Evolutionary conservation across 2,329 filamentous ascomycete genomes (phyloP), one percentile per base, ranked within the genome.

Genomic region (Sclerotinia borealis): DNA sequence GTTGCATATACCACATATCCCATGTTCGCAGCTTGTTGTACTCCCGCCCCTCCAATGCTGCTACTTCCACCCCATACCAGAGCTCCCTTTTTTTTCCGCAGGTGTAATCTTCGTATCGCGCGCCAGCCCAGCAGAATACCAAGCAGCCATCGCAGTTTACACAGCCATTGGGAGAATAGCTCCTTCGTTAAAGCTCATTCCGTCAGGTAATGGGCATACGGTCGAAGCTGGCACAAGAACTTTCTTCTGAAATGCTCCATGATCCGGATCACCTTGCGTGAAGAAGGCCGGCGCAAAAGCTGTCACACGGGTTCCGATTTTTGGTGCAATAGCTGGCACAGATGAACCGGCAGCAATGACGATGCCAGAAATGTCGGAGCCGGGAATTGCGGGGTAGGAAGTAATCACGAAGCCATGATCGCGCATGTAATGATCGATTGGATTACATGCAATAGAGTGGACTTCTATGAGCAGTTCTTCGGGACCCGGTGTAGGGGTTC

Each of bases 391-490:
- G 68, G 64, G 64, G 73, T 71, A 64, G 3, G 48, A 31, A 2
- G 37, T 10, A 48, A 66, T 37, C 15, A 72, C 66, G 51, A 77
- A 72, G 37, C 75, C 77, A 37, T 68, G 61, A 31, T 75, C 73
- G 37, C 75, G 77, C 36, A 56, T 56, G 10, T 69, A 51, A 58
- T 55, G 61, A 61, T 79, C 78, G 62, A 77, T 71, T 1, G 77
- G 77, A 58, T 80, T 79, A 39, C 79, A 69, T 17, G 76, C 77
- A 13, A 78, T 69, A 13, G 77, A 75, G 60, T 76, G 73, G 64
- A 78, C 73, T 2, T 70, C 72, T 65, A 79, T 73, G 36, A 79
- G 76, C 61, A 79, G 68, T 34, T 79, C 76, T 25, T 66, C 61
- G 27, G 76, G 75, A 3, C 75, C 75, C 61, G 77, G 75, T 10